Conservation (phyloP, 768 basidiomycete species). For the Lepiota venenata region DNA sequence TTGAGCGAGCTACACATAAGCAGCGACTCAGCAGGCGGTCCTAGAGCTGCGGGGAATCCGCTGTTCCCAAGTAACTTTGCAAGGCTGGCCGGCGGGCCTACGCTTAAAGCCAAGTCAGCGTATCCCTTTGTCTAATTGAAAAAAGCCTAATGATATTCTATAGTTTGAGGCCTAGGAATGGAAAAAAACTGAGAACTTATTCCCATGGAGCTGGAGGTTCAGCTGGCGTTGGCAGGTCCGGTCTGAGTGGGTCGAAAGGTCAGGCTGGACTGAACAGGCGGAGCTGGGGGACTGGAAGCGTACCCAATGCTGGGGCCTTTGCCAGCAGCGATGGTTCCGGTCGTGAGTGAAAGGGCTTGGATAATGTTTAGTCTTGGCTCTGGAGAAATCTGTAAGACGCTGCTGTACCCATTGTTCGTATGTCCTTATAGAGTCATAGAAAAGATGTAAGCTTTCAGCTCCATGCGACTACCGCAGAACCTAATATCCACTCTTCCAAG, state of each 20-base stretch:
- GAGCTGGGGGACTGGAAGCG: slow-evolving; percentile 12
- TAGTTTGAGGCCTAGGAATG: slow-evolving; percentile 2
- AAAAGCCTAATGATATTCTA: background rate
- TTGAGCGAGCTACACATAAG: slow-evolving; percentile 7
- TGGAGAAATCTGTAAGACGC: too few relatives aligned
- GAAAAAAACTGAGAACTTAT: slow-evolving; percentile 17
- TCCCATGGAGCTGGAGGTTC: slow-evolving; percentile 17
- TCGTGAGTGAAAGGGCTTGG: background rate
- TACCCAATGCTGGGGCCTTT: background rate
- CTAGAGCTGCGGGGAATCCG: slow-evolving; percentile 70
- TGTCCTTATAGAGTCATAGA: too few relatives aligned
- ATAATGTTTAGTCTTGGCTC: too few relatives aligned
- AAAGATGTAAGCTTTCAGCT: too few relatives aligned
- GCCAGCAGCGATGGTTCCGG: background rate
- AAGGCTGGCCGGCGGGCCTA: slow-evolving; percentile 61
- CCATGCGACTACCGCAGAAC: too few relatives aligned
- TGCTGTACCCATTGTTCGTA: too few relatives aligned
- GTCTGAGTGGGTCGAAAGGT: slow-evolving; percentile 6
- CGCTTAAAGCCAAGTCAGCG: slow-evolving; percentile 47
- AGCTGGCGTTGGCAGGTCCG: too few relatives aligned
- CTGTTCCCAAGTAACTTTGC: slow-evolving; percentile 84
- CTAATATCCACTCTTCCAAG: too few relatives aligned
- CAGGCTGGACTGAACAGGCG: slow-evolving; percentile 10
- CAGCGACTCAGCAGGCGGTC: slow-evolving; percentile 50
- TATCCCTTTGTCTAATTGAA: background rate